Base-by-base conservation (phyloP, 73 alveolate genomes). In the Tetrahymena thermophila region DNA sequence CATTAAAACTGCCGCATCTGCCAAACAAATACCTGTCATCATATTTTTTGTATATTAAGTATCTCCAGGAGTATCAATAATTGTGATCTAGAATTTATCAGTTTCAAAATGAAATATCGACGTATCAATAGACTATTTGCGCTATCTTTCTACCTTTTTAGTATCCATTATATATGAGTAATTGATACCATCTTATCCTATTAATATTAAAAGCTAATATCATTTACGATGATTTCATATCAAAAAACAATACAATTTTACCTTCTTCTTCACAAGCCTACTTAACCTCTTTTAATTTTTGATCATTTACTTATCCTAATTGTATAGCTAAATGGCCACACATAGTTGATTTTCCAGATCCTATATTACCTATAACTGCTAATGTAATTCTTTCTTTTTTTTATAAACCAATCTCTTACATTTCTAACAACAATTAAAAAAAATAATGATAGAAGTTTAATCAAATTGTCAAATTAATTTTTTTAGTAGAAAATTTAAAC, bases 51-150 rank as follows among this genome's bases (percentile, higher is more conserved):
- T 98, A 97, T 97, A 99, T 95, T 98, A 98, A 56, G 97, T 96
- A 96, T 98, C 99, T 56, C 99, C 99, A 35, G 99, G 99, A 85
- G 99, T 98, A 96, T 99, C 99, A 94, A 99, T 98, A 96, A 99
- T 97, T 96, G 99, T 98, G 98, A 94, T 98, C 97, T 96, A 94
- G 95, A 96, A 96, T 97, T 98, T 98, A 94, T 94, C 97, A 89
- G 99, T 98, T 97, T 98, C 99, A 98, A 98, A 97, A 97, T 97
- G 97, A 97, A 97, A 93, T 97, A 96, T 96, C 84, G 98, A 95
- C 93, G 97, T 96, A 94, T 98, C 99, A 94, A 99, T 98, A 95
- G 99, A 98, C 97, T 98, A 97, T 96, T 99, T 98, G 35, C 98
- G 96, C 95, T 97, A 99, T 96, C 99, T 98, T 96, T 99, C 99